These are phyloP conservation scores for Dryadomyces quercus-mongolicae DNA, from an alignment of 2,329 filamentous ascomycete genomes.

Conservation along the genomic window DNA sequence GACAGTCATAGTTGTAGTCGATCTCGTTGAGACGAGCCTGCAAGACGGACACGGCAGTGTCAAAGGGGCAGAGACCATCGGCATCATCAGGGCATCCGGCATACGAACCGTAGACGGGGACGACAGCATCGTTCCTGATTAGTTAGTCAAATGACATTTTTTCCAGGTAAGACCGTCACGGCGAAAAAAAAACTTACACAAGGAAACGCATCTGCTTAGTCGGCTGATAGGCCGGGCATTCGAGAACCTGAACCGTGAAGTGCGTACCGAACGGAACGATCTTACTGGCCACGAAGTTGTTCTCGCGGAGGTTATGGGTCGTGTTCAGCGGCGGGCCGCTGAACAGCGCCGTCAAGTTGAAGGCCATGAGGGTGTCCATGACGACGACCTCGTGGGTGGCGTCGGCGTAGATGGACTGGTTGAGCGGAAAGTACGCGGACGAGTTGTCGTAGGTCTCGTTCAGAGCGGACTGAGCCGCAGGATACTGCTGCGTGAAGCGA, in stretches of 20 bases:
- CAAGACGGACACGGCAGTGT: slow-evolving; percentile 18
- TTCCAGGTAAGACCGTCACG: not conserved
- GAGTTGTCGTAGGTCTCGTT: slow-evolving; percentile 25
- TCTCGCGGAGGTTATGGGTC: slow-evolving; percentile 12
- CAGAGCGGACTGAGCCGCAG: slow-evolving; percentile 16
- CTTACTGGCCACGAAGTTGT: slow-evolving; percentile 19
- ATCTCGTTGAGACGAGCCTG: slow-evolving; percentile 57
- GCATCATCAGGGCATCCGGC: slow-evolving; percentile 15
- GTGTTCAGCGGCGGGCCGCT: slow-evolving; percentile 16
- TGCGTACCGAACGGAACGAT: slow-evolving; percentile 20
- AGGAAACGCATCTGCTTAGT: slow-evolving; percentile 21
- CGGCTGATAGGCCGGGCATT: slow-evolving; percentile 18
- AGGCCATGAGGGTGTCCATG: slow-evolving; percentile 19
- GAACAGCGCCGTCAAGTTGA: slow-evolving; percentile 20
- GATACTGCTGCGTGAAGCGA: slow-evolving; percentile 19
- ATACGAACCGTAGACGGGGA: slow-evolving; percentile 16
- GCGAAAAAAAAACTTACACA: slow-evolving; percentile 15
- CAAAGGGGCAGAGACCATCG: slow-evolving; percentile 20
- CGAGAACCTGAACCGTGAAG: slow-evolving; percentile 21
- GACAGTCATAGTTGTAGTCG: slow-evolving; percentile 11
- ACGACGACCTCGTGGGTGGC: slow-evolving; percentile 29
- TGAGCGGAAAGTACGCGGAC: slow-evolving; percentile 27
- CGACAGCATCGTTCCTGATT: slow-evolving; percentile 12
- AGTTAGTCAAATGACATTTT: slow-evolving; percentile 5
- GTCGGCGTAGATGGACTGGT: slow-evolving; percentile 28